phyloP scores from a whole-genome alignment of 129 eudicot species.

The Tagetes patula region DNA sequence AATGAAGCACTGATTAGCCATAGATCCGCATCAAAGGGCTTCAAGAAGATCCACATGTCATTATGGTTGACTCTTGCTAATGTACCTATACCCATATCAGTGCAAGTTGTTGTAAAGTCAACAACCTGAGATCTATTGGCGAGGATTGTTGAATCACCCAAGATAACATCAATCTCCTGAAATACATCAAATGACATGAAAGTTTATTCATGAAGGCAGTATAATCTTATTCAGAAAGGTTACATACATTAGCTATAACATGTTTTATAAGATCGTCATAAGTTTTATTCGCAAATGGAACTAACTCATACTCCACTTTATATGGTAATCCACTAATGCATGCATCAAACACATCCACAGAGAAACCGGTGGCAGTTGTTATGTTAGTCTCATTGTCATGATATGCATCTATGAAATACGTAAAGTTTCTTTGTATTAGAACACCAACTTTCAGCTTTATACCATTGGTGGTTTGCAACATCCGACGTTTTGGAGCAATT shows the following conservation, averaged over 20 bases:
- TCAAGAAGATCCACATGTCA: constrained; percentile 46
- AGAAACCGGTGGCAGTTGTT: constrained; percentile 32
- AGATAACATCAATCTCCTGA: constrained; percentile 38
- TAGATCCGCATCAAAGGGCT: constrained; percentile 35
- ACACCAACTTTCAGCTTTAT: constrained; percentile 46
- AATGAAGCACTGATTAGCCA: constrained; percentile 29
- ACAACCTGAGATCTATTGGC: constrained; percentile 37
- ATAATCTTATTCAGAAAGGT: neutral
- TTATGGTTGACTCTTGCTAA: constrained; percentile 31
- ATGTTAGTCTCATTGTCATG: constrained; percentile 18
- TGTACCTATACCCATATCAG: constrained; percentile 39
- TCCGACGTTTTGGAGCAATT: constrained; percentile 24
- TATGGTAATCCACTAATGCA: constrained; percentile 33
- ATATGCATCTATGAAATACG: constrained; percentile 26
- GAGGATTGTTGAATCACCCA: constrained; percentile 45
- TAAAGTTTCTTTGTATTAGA: constrained; percentile 28
- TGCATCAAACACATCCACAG: constrained; percentile 49
- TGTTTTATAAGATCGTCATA: constrained; percentile 41
- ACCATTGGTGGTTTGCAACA: constrained; percentile 12
- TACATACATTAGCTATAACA: constrained; percentile 37
- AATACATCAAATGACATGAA: neutral
- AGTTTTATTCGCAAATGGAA: constrained; percentile 32
- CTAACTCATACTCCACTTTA: constrained; percentile 31
- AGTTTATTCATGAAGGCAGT: neutral
- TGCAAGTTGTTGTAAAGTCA: constrained; percentile 44